Conservation (phyloP, 306 rosid genomes). For the Prunus mongolica region DNA sequence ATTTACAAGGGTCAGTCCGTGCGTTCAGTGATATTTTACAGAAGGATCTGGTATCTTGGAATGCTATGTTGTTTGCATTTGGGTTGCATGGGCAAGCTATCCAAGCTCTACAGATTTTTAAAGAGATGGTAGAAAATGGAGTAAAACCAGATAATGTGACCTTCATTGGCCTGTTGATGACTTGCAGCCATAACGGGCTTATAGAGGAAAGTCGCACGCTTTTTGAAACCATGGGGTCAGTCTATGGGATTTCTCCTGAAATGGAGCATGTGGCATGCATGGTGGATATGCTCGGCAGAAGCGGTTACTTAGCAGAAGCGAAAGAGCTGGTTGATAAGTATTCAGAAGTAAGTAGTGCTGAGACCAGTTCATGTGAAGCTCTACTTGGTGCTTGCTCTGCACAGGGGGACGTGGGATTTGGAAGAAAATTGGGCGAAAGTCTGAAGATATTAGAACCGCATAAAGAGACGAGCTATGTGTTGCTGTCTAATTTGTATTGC, state of each 20-base stretch:
- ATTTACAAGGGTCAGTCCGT: constrained; percentile 43
- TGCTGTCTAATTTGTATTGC: constrained; percentile 68
- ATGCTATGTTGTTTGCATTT: constrained; percentile 70
- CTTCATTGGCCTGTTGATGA: constrained; percentile 69
- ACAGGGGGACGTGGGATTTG: constrained; percentile 45
- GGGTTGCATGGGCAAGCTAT: constrained; percentile 61
- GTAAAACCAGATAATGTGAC: constrained; percentile 74
- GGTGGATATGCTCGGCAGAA: constrained; percentile 81
- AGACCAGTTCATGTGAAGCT: constrained; percentile 39
- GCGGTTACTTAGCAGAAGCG: constrained; percentile 66
- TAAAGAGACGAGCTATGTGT: constrained; percentile 59
- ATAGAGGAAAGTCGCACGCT: constrained; percentile 45
- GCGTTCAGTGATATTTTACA: constrained; percentile 43
- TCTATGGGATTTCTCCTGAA: constrained; percentile 46
- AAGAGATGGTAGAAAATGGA: constrained; percentile 52
- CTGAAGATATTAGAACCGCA: constrained; percentile 45
- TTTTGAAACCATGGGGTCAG: constrained; percentile 51
- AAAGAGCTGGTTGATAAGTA: constrained; percentile 40
- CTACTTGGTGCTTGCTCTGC: constrained; percentile 64
- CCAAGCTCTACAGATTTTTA: constrained; percentile 41
- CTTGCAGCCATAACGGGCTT: constrained; percentile 81
- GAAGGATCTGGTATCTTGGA: constrained; percentile 81
- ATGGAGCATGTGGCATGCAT: constrained; percentile 71
- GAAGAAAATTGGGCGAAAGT: constrained; percentile 45
- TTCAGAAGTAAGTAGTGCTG: constrained; percentile 25